Evolutionary conservation across 257 asterid species (phyloP), one percentile per base, ranked within the genome.

Genomic region (Nicotiana attenuata): DNA sequence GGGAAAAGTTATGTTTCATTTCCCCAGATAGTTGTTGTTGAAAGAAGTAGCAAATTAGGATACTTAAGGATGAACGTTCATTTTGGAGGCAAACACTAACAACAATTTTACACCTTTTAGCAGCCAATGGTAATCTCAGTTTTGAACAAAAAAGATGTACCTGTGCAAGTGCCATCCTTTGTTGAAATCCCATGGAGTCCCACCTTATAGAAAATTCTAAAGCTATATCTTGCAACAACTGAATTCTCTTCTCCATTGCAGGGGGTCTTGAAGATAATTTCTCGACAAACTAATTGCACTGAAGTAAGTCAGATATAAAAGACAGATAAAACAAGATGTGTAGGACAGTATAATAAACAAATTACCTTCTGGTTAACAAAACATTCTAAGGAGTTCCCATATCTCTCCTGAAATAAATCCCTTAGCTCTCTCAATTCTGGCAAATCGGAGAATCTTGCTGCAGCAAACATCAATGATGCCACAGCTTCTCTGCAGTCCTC

Each of bases 361-460:
- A 85, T 71, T 81, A 96, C 99, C 98, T 92, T 96, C 82, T 88
- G 93, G 83, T 89, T 93, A 61, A 93, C 98, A 89, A 86, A 92
- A 84, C 85, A 81, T 83, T 93, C 96, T 65, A 96, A 87, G 63
- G 81, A 73, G 88, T 82, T 89, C 84, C 92, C 98, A 79, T 94
- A 94, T 94, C 91, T 91, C 88, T 91, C 90, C 85, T 89, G 92
- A 87, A 93, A 89, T 82, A 85, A 55, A 86, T 94, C 97, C 89
- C 99, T 92, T 60, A 96, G 93, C 28, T 96, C 99, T 78, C 98
- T 91, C 77, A 96, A 87, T 87, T 96, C 99, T 77, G 99, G 99
- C 82, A 94, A 88, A 87, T 96, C 98, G 55, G 98, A 94, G 89
- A 96, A 92, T 88, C 99, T 92, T 68, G 99, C 98, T 68, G 99